Evolutionary conservation across 176 grass and related monocot genomes (phyloP).

Genomic region (Carex kokanica): DNA sequence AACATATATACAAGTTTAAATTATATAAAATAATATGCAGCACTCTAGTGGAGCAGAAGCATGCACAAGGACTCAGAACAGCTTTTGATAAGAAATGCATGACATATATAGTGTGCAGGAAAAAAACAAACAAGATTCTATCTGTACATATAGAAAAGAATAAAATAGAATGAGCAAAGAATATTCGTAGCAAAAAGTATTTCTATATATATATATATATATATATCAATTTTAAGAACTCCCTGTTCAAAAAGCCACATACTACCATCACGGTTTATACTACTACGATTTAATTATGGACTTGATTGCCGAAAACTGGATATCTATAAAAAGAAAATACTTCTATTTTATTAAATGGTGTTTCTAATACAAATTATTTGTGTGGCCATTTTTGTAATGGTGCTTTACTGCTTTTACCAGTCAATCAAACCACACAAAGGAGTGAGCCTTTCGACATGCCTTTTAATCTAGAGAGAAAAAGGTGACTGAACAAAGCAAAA

Average conservation of each 20-base stretch:
- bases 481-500: neutral
- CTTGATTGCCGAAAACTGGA: no score
- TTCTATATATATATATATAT: no score
- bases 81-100: neutral
- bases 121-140: neutral
- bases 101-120: neutral
- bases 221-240: neutral
- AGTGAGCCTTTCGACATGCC: neutral
- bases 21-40: neutral
- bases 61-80: slow-evolving; percentile 12
- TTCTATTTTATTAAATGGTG: no score
- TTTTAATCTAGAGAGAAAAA: neutral
- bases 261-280: neutral
- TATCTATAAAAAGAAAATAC: no score
- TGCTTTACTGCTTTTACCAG: neutral
- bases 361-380: no score
- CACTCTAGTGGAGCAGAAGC: slow-evolving; percentile 23
- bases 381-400: no score
- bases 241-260: neutral
- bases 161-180: neutral
- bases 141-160: neutral
- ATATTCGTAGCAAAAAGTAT: neutral
- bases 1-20: neutral
- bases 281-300: neutral
- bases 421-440: slow-evolving; percentile 8